Conservation (phyloP, 148 eudicot species). For the Amaranthus palmeri region DNA sequence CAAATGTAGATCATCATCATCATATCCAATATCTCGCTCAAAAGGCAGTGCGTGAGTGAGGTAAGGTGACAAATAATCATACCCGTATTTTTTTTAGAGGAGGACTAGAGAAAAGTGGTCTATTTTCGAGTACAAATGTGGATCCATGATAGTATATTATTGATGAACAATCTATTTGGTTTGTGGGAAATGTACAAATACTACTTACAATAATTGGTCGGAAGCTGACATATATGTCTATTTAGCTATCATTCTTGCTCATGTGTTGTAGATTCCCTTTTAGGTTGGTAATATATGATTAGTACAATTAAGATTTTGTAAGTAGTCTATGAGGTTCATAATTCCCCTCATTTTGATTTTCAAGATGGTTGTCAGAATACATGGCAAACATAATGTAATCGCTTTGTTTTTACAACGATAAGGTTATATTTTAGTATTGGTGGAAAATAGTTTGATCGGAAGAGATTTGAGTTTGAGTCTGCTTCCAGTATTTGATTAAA, state of each 20-base stretch:
- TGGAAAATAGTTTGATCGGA: too few species aligned
- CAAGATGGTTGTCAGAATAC: not conserved
- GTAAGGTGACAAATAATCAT: not conserved
- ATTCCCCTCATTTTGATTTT: slow-evolving; percentile 5
- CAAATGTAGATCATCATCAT: not conserved
- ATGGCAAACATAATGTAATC: not conserved
- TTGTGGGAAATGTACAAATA: not conserved
- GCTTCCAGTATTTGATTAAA: too few species aligned
- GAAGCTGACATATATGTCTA: slow-evolving; percentile 6
- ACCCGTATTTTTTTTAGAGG: too few species aligned
- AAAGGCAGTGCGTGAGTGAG: not conserved
- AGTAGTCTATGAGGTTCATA: not conserved
- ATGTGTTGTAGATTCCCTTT: not conserved
- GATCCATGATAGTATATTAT: not conserved
- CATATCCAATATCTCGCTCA: too few species aligned
- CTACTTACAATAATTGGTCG: not conserved
- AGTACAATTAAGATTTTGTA: not conserved
- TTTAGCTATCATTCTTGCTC: not conserved
- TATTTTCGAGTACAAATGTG: not conserved
- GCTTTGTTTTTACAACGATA: too few species aligned
- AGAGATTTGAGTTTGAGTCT: too few species aligned
- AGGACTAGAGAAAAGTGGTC: too few species aligned
- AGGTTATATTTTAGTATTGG: too few species aligned
- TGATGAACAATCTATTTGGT: not conserved
- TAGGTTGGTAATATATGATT: not conserved